Evolutionary conservation across 2,329 filamentous ascomycete genomes (phyloP).

Genomic region (Cercospora sp.): DNA sequence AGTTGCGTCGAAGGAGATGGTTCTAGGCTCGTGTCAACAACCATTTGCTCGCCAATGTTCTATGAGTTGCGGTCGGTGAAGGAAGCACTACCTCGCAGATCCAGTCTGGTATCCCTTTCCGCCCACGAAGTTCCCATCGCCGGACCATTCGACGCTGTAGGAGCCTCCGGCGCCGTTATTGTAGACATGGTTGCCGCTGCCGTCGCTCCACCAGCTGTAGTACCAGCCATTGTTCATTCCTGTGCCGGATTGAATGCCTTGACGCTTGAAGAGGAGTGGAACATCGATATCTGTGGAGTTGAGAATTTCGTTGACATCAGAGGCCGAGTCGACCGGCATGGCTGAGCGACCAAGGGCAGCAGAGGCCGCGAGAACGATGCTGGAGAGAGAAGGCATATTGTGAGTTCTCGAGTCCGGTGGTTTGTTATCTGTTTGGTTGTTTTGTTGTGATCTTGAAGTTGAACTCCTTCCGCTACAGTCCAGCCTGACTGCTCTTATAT

Average conservation of each 20-base stretch:
- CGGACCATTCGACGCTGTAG: slow-evolving; percentile 50
- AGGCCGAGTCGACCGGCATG: not conserved
- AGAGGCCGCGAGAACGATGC: not conserved
- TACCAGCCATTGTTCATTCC: slow-evolving; percentile 59
- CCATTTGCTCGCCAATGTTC: not conserved
- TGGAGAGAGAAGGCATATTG: not conserved
- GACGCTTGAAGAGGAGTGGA: not conserved
- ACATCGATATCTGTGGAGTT: not conserved
- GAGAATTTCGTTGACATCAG: not conserved
- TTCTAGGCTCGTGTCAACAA: slow-evolving; percentile 7
- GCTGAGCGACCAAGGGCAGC: not conserved
- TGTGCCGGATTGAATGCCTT: slow-evolving; percentile 20
- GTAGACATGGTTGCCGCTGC: slow-evolving; percentile 52
- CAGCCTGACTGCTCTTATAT: not conserved
- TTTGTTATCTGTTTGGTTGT: not conserved
- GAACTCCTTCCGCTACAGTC: not conserved
- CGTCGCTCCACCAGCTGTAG: slow-evolving; percentile 62
- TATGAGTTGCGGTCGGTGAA: not conserved
- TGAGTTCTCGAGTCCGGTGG: not conserved
- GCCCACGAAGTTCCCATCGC: slow-evolving; percentile 55
- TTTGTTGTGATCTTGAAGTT: not conserved
- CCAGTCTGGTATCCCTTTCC: slow-evolving; percentile 57
- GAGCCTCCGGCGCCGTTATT: slow-evolving; percentile 53
- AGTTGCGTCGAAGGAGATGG: slow-evolving; percentile 27
- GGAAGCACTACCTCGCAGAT: slow-evolving; percentile 8